Percentiles rank a stretch among this genome's conserved stretches.
Evolutionary conservation across 2,329 filamentous ascomycete species (phyloP).

Genomic region (Talaromyces marneffei): DNA sequence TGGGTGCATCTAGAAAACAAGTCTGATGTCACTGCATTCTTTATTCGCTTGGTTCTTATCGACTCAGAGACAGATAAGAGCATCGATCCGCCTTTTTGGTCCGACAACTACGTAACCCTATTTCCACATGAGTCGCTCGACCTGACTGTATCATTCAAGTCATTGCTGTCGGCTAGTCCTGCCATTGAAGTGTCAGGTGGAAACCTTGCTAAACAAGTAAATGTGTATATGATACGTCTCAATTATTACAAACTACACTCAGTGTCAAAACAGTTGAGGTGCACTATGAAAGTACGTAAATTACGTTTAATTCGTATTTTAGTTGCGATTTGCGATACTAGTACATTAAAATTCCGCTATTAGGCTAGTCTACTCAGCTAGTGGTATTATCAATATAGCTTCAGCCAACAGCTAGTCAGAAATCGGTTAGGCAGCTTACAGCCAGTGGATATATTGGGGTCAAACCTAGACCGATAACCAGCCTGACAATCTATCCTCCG

Average conservation of each 20-base stretch:
- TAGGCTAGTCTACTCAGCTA: neutral
- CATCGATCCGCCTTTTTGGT: slow-evolving; percentile 51
- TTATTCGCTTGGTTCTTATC: slow-evolving; percentile 49
- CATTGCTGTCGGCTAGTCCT: slow-evolving; percentile 10
- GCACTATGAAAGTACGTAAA: neutral
- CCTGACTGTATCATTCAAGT: slow-evolving; percentile 29
- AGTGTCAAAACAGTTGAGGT: too few relatives aligned
- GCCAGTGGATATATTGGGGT: neutral
- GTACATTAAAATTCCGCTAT: neutral
- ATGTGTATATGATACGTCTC: neutral
- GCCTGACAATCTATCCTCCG: neutral
- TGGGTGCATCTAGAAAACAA: slow-evolving; percentile 48
- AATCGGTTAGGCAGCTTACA: neutral
- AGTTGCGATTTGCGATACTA: neutral
- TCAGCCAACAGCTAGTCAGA: neutral
- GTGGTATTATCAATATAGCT: neutral
- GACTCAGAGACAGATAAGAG: slow-evolving; percentile 39
- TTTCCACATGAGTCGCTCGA: slow-evolving; percentile 51
- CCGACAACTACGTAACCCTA: slow-evolving; percentile 59
- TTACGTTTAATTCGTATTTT: neutral
- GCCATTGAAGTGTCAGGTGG: slow-evolving; percentile 21
- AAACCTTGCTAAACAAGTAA: slow-evolving; percentile 17
- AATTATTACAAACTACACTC: neutral
- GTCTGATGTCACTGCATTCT: slow-evolving; percentile 53
- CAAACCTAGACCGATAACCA: neutral